Base-by-base conservation (phyloP, 2,329 filamentous ascomycete genomes). In the Iodosphaeria phyllophila region DNA sequence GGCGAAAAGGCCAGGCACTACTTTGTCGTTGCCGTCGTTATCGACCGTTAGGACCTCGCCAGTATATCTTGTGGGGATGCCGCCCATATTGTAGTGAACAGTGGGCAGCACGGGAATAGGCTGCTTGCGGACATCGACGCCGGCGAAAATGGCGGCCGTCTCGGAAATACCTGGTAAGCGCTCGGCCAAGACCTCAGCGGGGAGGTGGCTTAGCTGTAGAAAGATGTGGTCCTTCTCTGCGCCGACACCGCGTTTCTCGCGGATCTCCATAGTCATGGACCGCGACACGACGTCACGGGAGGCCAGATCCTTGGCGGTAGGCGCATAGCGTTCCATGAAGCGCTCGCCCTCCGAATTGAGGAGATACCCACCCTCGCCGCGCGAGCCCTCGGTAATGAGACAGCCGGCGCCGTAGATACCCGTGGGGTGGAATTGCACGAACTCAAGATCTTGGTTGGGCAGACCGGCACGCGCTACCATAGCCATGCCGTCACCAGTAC, bases 11-110 rank as follows among this genome's bases (percentile, higher is more conserved):
- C 86, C 86, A 29, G 82, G 83, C 13, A 98, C 89, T 39, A 92
- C 68, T 64, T 92, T 68, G 59, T 95, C 89, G 30, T 92, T 71
- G 38, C 89, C 89, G 32, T 69, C 51, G 46, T 78, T 74, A 40
- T 93, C 82, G 26, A 92, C 61, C 11, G 82, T 91, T 39, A 98
- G 56, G 32, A 95, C 89, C 58, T 98, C 83, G 52, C 89, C 86
- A 33, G 82, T 93, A 66, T 92, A 95, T 46, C 80, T 82, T 38
- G 89, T 95, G 26, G 86, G 86, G 40, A 98, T 93, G 66, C 89
- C 86, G 55, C 86, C 86, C 89, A 95, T 98, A 68, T 93, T 93
- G 69, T 98, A 98, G 65, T 98, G 84, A 38, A 93, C 86, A 22
- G 86, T 95, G 30, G 86, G 86, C 34, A 95, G 65, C 37, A 95